Conservation (phyloP, 805 yeast genomes). For the Scheffersomyces ergatensis region DNA sequence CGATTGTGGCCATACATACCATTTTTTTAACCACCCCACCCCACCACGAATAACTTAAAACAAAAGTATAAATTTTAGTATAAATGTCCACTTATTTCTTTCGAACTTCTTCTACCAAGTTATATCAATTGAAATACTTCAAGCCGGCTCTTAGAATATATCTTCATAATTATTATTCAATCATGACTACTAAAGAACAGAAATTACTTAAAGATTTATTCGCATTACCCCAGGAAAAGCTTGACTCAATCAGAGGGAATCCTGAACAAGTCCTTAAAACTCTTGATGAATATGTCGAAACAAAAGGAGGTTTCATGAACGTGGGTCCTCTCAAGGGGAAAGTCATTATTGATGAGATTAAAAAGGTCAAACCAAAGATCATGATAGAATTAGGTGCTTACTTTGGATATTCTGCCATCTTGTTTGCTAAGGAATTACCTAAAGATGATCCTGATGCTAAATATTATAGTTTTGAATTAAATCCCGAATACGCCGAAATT, state of each 20-base stretch:
- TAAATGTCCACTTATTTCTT: too few relatives aligned
- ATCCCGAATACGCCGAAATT: constrained; percentile 26
- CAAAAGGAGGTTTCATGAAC: constrained; percentile 21
- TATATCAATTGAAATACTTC: too few relatives aligned
- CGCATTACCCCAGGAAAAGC: constrained; percentile 19
- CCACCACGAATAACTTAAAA: too few relatives aligned
- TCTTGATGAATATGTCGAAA: constrained; percentile 24
- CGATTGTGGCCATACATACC: too few relatives aligned
- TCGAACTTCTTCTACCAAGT: too few relatives aligned
- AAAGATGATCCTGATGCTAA: constrained; percentile 19
- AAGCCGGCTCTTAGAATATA: too few relatives aligned
- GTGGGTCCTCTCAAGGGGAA: constrained; percentile 31
- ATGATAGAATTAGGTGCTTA: constrained; percentile 34
- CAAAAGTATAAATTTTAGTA: too few relatives aligned
- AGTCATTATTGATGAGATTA: constrained; percentile 20
- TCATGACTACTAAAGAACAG: constrained; percentile 19
- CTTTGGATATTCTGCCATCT: constrained; percentile 36
- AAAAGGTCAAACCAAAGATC: constrained; percentile 17
- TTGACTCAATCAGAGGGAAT: constrained; percentile 22
- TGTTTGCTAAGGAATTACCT: constrained; percentile 24
- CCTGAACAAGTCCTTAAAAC: constrained; percentile 28
- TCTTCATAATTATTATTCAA: too few relatives aligned
- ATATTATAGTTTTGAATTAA: constrained; percentile 33
- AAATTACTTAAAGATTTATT: constrained; percentile 20
- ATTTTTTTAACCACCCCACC: too few relatives aligned